These are phyloP conservation scores for Sordaria brevicollis DNA, from an alignment of 495 filamentous ascomycete species.

Conservation along the genomic window DNA sequence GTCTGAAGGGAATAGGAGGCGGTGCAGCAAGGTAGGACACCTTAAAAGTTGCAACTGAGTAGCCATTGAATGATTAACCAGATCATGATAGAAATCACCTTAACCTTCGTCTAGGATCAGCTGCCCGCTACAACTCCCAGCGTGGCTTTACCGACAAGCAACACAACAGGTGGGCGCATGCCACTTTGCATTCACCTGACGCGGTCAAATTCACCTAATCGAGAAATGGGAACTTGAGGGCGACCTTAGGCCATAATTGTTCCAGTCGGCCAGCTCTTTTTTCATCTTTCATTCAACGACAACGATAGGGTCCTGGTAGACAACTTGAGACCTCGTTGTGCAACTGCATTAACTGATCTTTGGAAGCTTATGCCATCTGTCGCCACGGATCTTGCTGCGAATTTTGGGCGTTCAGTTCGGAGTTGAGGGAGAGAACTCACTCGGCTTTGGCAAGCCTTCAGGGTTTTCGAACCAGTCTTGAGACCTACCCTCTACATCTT, in stretches of 20 bases:
- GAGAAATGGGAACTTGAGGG: neutral
- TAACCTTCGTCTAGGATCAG: neutral
- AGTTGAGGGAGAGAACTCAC: neutral
- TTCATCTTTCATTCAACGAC: neutral
- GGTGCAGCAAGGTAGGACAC: neutral
- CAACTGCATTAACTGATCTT: neutral
- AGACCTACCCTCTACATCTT: neutral
- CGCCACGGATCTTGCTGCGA: neutral
- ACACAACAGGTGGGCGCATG: neutral
- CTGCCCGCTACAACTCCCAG: neutral
- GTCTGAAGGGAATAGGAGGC: neutral
- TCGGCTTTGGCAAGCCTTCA: too few species aligned
- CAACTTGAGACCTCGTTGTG: neutral
- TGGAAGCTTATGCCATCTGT: neutral
- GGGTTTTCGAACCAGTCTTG: neutral
- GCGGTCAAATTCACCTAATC: neutral
- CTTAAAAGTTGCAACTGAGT: neutral
- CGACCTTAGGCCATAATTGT: neutral
- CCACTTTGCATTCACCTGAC: neutral
- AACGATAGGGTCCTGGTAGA: neutral
- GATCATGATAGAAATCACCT: neutral
- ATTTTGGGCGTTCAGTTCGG: neutral
- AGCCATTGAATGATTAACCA: neutral
- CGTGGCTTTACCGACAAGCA: neutral
- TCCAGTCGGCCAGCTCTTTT: neutral